Evolutionary conservation across 768 basidiomycete species (phyloP).

Genomic region (Lactifluus piperatus): DNA sequence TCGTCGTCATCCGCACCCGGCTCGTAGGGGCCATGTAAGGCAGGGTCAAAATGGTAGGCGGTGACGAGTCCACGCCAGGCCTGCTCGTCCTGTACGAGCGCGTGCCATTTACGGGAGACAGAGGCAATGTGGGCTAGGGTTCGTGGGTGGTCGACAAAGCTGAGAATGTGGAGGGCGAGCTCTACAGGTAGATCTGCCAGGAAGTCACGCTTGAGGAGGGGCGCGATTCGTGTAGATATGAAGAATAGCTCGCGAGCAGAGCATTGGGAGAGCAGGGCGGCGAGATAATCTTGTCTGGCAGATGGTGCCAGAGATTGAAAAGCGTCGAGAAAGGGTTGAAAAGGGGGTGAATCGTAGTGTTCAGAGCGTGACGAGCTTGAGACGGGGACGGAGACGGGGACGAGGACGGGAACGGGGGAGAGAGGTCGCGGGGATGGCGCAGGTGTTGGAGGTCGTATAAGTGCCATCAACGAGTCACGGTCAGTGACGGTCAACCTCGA

Average conservation of each 20-base stretch:
- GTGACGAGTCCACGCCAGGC: constrained; percentile 12
- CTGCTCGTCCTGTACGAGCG: constrained; percentile 17
- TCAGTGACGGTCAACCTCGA: no score
- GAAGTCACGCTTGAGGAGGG: constrained; percentile 20
- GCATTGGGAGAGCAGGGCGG: constrained; percentile 13
- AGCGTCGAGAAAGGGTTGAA: not conserved
- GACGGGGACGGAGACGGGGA: not conserved
- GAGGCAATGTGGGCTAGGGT: constrained; percentile 11
- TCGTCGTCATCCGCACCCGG: constrained; percentile 5
- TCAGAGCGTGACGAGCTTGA: not conserved
- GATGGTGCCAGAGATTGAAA: constrained; percentile 1
- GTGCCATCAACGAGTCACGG: constrained; percentile 1
- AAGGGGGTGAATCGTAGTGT: not conserved
- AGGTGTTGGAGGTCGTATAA: constrained; percentile 19
- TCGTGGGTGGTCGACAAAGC: constrained; percentile 16
- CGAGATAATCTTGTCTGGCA: constrained; percentile 10
- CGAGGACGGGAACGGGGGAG: not conserved
- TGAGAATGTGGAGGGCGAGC: constrained; percentile 18
- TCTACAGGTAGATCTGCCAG: constrained; percentile 18
- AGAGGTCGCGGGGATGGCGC: constrained; percentile 19
- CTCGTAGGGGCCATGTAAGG: constrained; percentile 9
- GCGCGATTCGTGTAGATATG: constrained; percentile 16
- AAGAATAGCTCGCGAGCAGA: constrained; percentile 16
- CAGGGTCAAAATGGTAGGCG: constrained; percentile 7
- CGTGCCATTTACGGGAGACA: constrained; percentile 19